Percentiles rank a stretch among this genome's conserved stretches.
Evolutionary conservation across 2,329 filamentous ascomycete genomes (phyloP).

Genomic region (Colletotrichum simmondsii): DNA sequence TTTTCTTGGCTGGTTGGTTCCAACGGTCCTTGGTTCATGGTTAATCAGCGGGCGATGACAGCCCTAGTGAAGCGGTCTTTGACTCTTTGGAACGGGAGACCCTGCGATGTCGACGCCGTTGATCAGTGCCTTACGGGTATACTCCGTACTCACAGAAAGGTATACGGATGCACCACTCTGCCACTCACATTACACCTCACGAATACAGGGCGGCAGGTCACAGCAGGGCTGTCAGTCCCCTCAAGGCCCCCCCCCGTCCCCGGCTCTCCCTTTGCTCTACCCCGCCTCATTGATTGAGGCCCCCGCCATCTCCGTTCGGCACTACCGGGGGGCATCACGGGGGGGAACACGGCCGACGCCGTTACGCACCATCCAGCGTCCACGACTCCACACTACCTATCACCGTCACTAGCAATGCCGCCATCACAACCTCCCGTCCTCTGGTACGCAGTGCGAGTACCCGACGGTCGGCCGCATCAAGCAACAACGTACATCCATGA

Average conservation of each 20-base stretch:
- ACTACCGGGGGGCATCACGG: not conserved
- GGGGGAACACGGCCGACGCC: conserved; percentile 1
- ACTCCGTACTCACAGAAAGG: no score
- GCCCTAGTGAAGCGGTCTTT: not conserved
- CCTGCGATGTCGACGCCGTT: not conserved
- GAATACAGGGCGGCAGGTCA: not conserved
- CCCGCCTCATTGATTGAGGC: conserved; percentile 18
- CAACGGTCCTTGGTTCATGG: not conserved
- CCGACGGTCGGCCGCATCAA: not conserved
- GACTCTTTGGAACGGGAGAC: not conserved
- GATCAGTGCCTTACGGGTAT: not conserved
- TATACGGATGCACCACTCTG: no score
- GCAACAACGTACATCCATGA: not conserved
- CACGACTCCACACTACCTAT: not conserved
- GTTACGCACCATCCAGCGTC: not conserved
- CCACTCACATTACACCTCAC: no score
- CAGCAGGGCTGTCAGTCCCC: not conserved
- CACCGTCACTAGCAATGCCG: not conserved
- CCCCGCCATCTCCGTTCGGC: conserved; percentile 29
- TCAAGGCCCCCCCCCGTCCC: not conserved
- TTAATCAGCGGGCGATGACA: not conserved
- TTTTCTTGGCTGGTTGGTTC: not conserved
- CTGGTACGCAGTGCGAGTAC: not conserved
- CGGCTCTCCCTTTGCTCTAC: not conserved
- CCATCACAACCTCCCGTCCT: not conserved